Percentiles rank a stretch among this genome's conserved stretches.
Conservation (phyloP, 1,284 basidiomycete species). For the Pholiota adiposa region DNA sequence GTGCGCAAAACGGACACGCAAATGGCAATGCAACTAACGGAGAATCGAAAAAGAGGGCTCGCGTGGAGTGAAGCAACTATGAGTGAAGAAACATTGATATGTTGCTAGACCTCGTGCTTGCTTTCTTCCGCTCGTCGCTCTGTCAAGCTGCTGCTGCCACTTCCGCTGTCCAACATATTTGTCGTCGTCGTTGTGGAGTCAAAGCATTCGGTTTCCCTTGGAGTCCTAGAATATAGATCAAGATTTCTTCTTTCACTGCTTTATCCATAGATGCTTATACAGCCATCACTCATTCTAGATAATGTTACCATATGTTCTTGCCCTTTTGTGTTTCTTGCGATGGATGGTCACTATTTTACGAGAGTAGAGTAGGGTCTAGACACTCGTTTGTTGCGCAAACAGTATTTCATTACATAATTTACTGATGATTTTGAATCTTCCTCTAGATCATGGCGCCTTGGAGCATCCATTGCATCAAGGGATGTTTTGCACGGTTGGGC, state of each 20-base stretch:
- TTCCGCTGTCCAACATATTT: neutral
- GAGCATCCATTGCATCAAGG: too few relatives aligned
- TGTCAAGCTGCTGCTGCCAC: neutral
- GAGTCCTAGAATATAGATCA: neutral
- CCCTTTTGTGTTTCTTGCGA: neutral
- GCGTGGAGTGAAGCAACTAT: slow-evolving; percentile 13
- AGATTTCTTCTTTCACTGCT: neutral
- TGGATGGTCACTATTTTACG: neutral
- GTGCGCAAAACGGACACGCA: slow-evolving; percentile 13
- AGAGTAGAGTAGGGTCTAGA: neutral
- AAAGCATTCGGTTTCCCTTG: neutral
- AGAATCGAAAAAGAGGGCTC: slow-evolving; percentile 21
- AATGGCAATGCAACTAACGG: slow-evolving; percentile 21
- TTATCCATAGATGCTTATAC: neutral
- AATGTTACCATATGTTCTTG: neutral
- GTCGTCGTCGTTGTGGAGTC: neutral
- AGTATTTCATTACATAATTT: too few relatives aligned
- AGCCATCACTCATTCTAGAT: neutral
- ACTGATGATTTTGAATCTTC: too few relatives aligned
- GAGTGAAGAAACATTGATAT: neutral
- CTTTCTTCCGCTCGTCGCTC: neutral
- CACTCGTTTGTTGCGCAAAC: neutral
- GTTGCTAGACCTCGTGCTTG: neutral
- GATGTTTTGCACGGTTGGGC: too few relatives aligned
- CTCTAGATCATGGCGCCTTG: too few relatives aligned